Percentiles rank a stretch among this genome's conserved stretches.
phyloP scores from a whole-genome alignment of 352 stramenopile species.

The Phytophthora pluvialis region DNA sequence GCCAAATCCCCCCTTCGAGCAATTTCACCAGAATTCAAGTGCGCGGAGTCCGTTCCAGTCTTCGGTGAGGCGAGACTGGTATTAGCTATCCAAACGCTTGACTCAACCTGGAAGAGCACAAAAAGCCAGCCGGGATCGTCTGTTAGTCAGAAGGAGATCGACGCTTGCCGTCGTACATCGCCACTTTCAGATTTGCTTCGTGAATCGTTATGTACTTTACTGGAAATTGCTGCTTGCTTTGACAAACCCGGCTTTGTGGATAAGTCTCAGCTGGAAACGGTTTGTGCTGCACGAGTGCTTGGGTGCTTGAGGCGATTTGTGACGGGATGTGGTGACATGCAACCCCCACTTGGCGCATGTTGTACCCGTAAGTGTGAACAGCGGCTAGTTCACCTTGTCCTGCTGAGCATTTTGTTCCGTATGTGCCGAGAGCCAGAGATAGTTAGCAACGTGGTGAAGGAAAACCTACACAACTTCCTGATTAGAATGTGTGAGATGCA shows the following conservation, averaged over 20 bases:
- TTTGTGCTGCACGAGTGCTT: slow-evolving; percentile 46
- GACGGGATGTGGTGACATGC: neutral
- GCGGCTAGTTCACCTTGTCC: slow-evolving; percentile 27
- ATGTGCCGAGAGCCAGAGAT: slow-evolving; percentile 43
- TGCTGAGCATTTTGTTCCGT: slow-evolving; percentile 50
- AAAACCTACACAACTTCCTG: slow-evolving; percentile 48
- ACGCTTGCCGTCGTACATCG: neutral
- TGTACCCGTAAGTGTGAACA: slow-evolving; percentile 38
- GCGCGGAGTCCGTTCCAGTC: neutral
- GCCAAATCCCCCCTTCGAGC: neutral
- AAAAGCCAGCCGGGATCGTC: too few species aligned
- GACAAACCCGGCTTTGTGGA: slow-evolving; percentile 14
- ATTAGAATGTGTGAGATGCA: slow-evolving; percentile 35
- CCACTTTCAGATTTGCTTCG: slow-evolving; percentile 21
- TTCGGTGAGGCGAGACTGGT: slow-evolving; percentile 44
- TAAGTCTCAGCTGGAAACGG: slow-evolving; percentile 33
- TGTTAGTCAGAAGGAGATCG: too few species aligned
- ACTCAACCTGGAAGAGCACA: slow-evolving; percentile 36
- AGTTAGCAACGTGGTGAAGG: slow-evolving; percentile 44
- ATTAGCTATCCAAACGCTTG: slow-evolving; percentile 51
- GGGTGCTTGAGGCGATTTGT: slow-evolving; percentile 49
- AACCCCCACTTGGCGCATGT: slow-evolving; percentile 20
- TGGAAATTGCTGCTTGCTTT: slow-evolving; percentile 38
- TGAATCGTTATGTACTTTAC: slow-evolving; percentile 37
- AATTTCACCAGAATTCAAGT: neutral